Evolutionary conservation across 352 stramenopile genomes (phyloP), one percentile per base, ranked within the genome.

Genomic region (Globisporangium cylindrosporum): DNA sequence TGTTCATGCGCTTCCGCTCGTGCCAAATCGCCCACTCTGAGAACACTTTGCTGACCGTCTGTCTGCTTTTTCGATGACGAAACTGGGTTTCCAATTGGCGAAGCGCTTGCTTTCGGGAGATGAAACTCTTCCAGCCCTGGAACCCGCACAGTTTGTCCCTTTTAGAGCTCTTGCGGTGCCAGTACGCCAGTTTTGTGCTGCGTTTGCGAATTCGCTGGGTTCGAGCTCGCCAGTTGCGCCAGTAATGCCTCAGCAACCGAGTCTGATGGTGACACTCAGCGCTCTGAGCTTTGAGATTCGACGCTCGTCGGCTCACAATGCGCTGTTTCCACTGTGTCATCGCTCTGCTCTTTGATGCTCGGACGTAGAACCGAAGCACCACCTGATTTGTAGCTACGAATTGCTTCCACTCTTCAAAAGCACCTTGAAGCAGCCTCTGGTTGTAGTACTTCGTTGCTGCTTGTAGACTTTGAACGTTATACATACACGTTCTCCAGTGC

Each of bases 401-500:
- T 3, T 58, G 55, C 10, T 54, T 65, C 72, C 72, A 77, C 6
- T 27, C 64, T 12, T 7, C 34, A 10, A 74, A 43, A 1, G 15
- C 29, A 0, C 54, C 32, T 1, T 12, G 20, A 6, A 73, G 56
- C 0, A 61, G 22, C 9, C 29, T 61, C 0, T 4, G 3, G 5
- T 34, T 2, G 4, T 56, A 46, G 7, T 34, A 22, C 25, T 22
- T 49, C 22, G 25, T 27, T 2, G 29, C 24, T 1, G 24, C 14
- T 3, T 57, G 55, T 24, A 38, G 41, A 9, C 54, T 49, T 34
- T 62, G 62, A 0, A 6, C 61, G 2, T 29, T 3, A 1, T 25
- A 24, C 7, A 72, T 36, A 6, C 38, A 59, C 25, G 46, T 7
- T 49, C 57, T 62, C 82, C 82, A 91, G n/a, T 62, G 53, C 0